These are phyloP conservation scores for Phialemoniopsis sp. DNA, from an alignment of 2,329 filamentous ascomycete species.

Conservation along the genomic window DNA sequence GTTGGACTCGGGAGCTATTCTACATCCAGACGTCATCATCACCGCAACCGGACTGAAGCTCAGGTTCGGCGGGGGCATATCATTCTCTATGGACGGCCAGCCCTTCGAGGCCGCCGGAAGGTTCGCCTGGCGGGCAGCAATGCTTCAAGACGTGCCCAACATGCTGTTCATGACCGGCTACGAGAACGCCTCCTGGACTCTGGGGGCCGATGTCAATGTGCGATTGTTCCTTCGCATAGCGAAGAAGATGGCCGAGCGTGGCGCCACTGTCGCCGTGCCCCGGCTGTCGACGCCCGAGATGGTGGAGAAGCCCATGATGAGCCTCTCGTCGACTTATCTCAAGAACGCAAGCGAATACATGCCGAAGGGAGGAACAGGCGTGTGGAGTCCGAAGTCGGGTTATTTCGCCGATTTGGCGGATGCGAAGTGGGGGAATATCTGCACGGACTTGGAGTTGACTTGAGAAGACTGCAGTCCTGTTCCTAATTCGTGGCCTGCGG, in stretches of 20 bases:
- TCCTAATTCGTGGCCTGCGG: too few species aligned
- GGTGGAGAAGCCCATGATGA: constrained; percentile 32
- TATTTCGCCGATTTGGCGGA: too few species aligned
- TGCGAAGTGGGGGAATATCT: too few species aligned
- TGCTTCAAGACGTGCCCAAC: constrained; percentile 62
- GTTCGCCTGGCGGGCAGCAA: constrained; percentile 54
- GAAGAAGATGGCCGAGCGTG: constrained; percentile 6
- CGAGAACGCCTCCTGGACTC: constrained; percentile 56
- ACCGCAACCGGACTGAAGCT: constrained; percentile 61
- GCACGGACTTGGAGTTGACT: too few species aligned
- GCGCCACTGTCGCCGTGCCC: constrained; percentile 32
- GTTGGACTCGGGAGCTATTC: constrained; percentile 33
- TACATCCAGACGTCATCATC: constrained; percentile 59
- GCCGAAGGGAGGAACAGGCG: constrained; percentile 38
- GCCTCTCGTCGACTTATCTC: constrained; percentile 47
- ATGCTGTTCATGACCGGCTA: constrained; percentile 56
- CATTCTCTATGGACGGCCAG: constrained; percentile 45
- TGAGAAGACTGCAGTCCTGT: too few species aligned
- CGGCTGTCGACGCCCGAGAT: constrained; percentile 29
- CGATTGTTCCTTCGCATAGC: constrained; percentile 11
- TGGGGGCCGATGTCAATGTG: constrained; percentile 44
- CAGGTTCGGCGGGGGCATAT: constrained; percentile 47
- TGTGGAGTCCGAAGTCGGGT: too few species aligned
- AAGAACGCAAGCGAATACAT: constrained; percentile 31
- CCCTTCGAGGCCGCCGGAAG: constrained; percentile 35